Conservation (phyloP, 2,329 filamentous ascomycete genomes). For the Huntiella decipiens region DNA sequence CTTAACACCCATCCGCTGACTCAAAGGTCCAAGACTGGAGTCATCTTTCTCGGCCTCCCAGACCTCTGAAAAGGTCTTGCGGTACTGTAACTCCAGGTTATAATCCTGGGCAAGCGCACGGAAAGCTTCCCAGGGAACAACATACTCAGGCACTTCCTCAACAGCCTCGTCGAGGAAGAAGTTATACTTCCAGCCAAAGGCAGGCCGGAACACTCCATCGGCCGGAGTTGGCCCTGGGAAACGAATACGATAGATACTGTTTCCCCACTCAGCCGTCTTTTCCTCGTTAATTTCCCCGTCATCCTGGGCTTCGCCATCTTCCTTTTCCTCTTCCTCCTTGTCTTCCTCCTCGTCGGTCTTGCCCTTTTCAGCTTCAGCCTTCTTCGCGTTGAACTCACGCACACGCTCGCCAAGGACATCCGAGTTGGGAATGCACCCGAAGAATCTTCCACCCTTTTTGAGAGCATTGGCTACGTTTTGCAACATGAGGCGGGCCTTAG, state of each 20-base stretch:
- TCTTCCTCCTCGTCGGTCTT: conserved; percentile 18
- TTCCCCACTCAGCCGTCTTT: conserved; percentile 67
- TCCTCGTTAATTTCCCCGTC: conserved; percentile 40
- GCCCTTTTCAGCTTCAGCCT: conserved; percentile 17
- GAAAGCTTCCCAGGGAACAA: conserved; percentile 96
- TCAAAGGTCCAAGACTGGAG: conserved; percentile 58
- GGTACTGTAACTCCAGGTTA: conserved; percentile 87
- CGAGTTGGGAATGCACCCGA: conserved; percentile 93
- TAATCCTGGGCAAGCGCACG: conserved; percentile 89
- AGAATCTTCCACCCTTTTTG: conserved; percentile 85
- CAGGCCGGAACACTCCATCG: conserved; percentile 81
- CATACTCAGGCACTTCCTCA: conserved; percentile 89
- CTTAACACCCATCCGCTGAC: conserved; percentile 88
- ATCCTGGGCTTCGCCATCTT: conserved; percentile 20
- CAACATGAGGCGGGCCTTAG: conserved; percentile 79
- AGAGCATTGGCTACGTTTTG: conserved; percentile 76
- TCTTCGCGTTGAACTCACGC: conserved; percentile 44
- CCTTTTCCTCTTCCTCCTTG: conserved; percentile 17
- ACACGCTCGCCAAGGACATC: conserved; percentile 71
- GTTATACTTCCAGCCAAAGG: conserved; percentile 95
- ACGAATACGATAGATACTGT: conserved; percentile 75
- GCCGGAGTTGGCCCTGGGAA: conserved; percentile 69
- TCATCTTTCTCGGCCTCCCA: conserved; percentile 88
- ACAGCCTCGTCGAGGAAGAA: conserved; percentile 94
- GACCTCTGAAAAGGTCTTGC: conserved; percentile 75